Conservation (phyloP, 768 basidiomycete species). For the Hypholoma fasciculare region DNA sequence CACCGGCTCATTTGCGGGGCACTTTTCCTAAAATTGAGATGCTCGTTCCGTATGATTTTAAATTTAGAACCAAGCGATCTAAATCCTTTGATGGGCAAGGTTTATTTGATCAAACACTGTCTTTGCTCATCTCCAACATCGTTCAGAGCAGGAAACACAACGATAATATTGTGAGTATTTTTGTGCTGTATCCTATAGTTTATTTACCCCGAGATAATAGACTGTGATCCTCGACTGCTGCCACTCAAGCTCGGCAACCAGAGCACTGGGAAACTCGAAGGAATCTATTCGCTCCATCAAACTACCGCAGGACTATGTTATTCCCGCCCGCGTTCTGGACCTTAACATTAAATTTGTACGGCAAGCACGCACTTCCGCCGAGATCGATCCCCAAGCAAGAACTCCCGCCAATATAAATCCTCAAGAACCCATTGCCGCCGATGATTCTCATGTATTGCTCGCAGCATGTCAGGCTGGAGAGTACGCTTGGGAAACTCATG, state of each 20-base stretch:
- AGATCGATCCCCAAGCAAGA: too few relatives aligned
- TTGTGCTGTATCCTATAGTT: neutral
- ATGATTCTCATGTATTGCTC: neutral
- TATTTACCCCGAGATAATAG: neutral
- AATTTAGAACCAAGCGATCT: neutral
- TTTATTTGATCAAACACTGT: neutral
- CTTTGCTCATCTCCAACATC: neutral
- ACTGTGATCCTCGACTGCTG: slow-evolving; percentile 14
- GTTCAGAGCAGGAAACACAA: neutral
- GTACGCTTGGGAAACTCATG: neutral
- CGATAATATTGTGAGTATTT: neutral
- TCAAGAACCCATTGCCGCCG: neutral
- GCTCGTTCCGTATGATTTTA: neutral
- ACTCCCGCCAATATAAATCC: too few relatives aligned
- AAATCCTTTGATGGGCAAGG: neutral
- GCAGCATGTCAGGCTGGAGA: neutral
- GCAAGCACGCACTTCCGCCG: too few relatives aligned
- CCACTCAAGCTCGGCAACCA: slow-evolving; percentile 10
- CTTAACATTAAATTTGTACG: too few relatives aligned
- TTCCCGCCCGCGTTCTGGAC: too few relatives aligned
- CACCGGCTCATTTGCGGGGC: neutral
- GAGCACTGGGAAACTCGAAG: too few relatives aligned
- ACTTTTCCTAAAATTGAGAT: neutral
- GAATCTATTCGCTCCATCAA: neutral
- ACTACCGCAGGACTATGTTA: neutral